Evolutionary conservation across 495 filamentous ascomycete species (phyloP).

Genomic region (Bathelium albidoporum): DNA sequence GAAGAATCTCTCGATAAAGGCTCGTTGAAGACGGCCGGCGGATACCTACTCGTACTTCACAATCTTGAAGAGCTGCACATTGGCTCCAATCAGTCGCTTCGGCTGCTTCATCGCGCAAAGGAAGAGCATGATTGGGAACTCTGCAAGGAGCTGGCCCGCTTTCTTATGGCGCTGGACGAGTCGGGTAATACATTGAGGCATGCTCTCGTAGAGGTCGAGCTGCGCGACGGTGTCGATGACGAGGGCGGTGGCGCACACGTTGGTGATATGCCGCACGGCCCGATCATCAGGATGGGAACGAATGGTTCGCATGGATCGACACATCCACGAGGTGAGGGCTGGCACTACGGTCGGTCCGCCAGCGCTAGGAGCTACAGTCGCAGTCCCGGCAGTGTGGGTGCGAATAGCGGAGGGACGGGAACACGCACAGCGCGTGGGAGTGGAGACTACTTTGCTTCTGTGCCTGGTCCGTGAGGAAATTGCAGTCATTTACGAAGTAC

Average conservation of each 20-base stretch:
- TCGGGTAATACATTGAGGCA: slow-evolving; percentile 71
- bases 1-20: slow-evolving; percentile 78
- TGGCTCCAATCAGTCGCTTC: slow-evolving; percentile 61
- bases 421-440: not conserved
- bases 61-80: slow-evolving; percentile 78
- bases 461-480: not conserved
- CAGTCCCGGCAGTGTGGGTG: not conserved
- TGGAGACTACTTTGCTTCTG: not conserved
- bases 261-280: not conserved
- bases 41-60: slow-evolving; percentile 91
- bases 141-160: slow-evolving; percentile 87
- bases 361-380: not conserved
- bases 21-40: slow-evolving; percentile 88
- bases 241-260: not conserved
- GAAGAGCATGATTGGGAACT: slow-evolving; percentile 89
- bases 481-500: not conserved
- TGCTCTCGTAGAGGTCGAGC: slow-evolving; percentile 43
- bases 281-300: not conserved
- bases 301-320: not conserved
- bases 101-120: slow-evolving; percentile 72
- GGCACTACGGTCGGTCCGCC: not conserved
- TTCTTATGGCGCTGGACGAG: slow-evolving; percentile 84
- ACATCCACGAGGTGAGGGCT: not conserved
- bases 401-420: not conserved
- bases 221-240: not conserved